phyloP scores from a whole-genome alignment of 2,329 filamentous ascomycete genomes.

The Aaosphaeria arxii region DNA sequence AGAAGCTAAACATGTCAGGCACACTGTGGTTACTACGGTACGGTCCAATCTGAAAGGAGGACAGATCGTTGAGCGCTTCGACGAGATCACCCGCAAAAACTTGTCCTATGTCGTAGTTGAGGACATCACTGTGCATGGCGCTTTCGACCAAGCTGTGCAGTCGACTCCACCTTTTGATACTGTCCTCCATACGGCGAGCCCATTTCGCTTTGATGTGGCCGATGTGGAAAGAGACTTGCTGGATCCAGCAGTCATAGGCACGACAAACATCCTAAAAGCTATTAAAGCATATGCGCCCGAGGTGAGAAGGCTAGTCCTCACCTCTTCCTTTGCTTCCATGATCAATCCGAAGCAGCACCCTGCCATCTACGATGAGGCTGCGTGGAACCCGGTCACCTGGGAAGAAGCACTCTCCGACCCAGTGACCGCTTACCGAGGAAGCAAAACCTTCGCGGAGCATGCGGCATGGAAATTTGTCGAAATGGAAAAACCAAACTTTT shows the following conservation, averaged over 20 bases:
- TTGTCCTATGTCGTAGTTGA: too few relatives aligned
- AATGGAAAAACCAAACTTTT: slow-evolving; percentile 3
- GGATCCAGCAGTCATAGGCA: slow-evolving; percentile 59
- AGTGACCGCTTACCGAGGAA: slow-evolving; percentile 38
- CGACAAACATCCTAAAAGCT: slow-evolving; percentile 57
- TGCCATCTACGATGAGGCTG: slow-evolving; percentile 44
- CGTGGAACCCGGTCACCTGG: slow-evolving; percentile 54
- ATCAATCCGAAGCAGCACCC: slow-evolving; percentile 29
- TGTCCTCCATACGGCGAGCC: slow-evolving; percentile 47
- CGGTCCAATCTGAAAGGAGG: too few relatives aligned
- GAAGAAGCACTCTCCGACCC: slow-evolving; percentile 27
- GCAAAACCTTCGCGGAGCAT: slow-evolving; percentile 57
- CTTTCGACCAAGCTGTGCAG: slow-evolving; percentile 59
- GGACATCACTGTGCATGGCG: slow-evolving; percentile 65
- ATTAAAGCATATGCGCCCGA: slow-evolving; percentile 59
- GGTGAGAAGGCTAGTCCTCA: slow-evolving; percentile 64
- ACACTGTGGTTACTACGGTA: too few relatives aligned
- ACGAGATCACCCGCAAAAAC: too few relatives aligned
- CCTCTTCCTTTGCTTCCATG: slow-evolving; percentile 62
- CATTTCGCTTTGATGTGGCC: slow-evolving; percentile 68
- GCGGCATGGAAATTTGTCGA: slow-evolving; percentile 48
- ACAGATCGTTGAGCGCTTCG: too few relatives aligned
- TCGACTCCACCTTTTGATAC: slow-evolving; percentile 60
- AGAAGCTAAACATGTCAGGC: too few relatives aligned
- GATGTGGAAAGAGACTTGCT: slow-evolving; percentile 59